Conservation (phyloP, 352 stramenopile genomes). For the Blastocystis sp. region DNA sequence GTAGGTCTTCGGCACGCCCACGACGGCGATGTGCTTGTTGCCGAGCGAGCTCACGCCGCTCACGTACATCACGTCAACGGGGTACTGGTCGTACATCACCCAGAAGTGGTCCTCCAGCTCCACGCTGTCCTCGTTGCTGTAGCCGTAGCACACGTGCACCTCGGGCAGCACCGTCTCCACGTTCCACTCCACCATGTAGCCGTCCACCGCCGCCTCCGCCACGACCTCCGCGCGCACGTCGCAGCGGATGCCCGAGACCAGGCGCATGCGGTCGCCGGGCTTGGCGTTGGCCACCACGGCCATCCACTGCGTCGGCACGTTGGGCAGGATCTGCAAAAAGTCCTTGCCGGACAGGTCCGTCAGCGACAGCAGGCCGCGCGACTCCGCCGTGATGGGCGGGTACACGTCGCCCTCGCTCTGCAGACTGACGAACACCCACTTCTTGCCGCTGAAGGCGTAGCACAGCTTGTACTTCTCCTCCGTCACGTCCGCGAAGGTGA, state of each 20-base stretch:
- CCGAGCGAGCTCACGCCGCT: conserved; percentile 6
- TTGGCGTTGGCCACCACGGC: conserved; percentile 45
- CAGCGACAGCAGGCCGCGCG: conserved; percentile 24
- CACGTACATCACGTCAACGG: conserved; percentile 51
- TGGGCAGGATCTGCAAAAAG: conserved; percentile 11
- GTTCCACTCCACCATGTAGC: conserved; percentile 30
- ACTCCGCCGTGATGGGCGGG: conserved; percentile 39
- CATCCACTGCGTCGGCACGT: conserved; percentile 6
- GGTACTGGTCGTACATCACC: conserved; percentile 57
- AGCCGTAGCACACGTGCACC: conserved; percentile 61
- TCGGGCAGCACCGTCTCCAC: neutral
- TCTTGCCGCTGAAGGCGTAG: conserved; percentile 60
- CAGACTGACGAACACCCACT: conserved; percentile 32
- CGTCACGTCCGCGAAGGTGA: conserved; percentile 23
- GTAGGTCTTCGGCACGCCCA: conserved; percentile 47
- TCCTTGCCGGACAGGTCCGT: neutral
- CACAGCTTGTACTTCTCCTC: conserved; percentile 38
- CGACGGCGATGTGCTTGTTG: conserved; percentile 53
- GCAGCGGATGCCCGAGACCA: conserved; percentile 47
- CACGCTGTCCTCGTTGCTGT: conserved; percentile 10
- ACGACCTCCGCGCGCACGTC: conserved; percentile 21
- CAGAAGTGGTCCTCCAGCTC: conserved; percentile 8
- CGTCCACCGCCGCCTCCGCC: conserved; percentile 12
- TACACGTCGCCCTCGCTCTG: conserved; percentile 49
- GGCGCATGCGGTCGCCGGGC: conserved; percentile 38